Percentiles rank a stretch among this genome's conserved stretches.
Conservation (phyloP, 2,329 filamentous ascomycete species). For the Aureobasidium sp. region DNA sequence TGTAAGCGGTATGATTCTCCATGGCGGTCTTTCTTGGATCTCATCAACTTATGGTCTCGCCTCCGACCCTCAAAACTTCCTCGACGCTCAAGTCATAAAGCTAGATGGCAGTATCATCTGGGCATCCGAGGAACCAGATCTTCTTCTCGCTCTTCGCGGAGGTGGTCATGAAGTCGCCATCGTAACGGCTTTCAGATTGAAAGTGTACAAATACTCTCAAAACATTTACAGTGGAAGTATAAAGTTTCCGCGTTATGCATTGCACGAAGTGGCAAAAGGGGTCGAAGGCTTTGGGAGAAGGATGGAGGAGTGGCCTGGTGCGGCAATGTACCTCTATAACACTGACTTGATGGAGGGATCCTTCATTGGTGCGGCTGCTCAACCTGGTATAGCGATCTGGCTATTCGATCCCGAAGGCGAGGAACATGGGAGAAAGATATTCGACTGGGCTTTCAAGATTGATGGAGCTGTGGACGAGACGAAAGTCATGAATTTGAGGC, state of each 20-base stretch:
- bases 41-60: constrained; percentile 30
- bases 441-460: constrained; percentile 1
- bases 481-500: not conserved
- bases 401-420: not conserved
- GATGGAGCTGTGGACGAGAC: constrained; percentile 3
- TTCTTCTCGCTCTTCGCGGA: constrained; percentile 35
- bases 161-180: constrained; percentile 20
- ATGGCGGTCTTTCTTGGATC: constrained; percentile 33
- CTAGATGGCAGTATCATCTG: constrained; percentile 30
- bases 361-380: not conserved
- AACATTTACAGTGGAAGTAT: not conserved
- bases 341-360: not conserved
- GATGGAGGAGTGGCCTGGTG: not conserved
- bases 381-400: not conserved
- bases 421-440: not conserved
- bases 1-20: constrained; percentile 30
- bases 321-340: constrained; percentile 3
- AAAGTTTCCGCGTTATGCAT: not conserved
- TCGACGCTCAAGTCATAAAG: constrained; percentile 32
- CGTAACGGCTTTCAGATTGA: not conserved
- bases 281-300: not conserved
- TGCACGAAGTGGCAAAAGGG: not conserved
- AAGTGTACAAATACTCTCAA: not conserved
- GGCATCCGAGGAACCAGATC: constrained; percentile 31
- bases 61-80: constrained; percentile 33